Percentiles rank a stretch among this genome's conserved stretches.
Evolutionary conservation across 352 stramenopile genomes (phyloP).

Genomic region (Pythium volutum): DNA sequence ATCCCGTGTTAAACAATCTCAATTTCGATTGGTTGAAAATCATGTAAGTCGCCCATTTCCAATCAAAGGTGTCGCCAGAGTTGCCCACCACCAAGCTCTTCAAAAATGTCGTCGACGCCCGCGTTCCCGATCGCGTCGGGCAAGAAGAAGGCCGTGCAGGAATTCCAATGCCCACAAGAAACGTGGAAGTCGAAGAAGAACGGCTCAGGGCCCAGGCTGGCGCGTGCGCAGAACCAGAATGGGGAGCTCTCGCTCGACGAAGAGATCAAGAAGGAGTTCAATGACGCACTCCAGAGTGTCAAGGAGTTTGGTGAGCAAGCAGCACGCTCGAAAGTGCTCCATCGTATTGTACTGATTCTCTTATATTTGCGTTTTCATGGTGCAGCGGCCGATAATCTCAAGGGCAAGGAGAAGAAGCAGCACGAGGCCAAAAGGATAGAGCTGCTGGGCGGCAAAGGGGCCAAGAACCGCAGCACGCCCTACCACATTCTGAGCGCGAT

Average conservation of each 20-base stretch:
- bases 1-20: background rate
- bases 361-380: slow-evolving; percentile 2
- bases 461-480: slow-evolving; percentile 53
- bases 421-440: slow-evolving; percentile 74
- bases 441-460: slow-evolving; percentile 54
- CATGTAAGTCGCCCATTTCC: slow-evolving; percentile 1
- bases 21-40: background rate
- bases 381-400: slow-evolving; percentile 42
- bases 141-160: slow-evolving; percentile 75
- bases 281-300: slow-evolving; percentile 68
- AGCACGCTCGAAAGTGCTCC: background rate
- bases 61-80: background rate
- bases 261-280: slow-evolving; percentile 77
- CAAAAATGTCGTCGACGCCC: slow-evolving; percentile 36
- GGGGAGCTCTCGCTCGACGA: slow-evolving; percentile 50
- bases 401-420: slow-evolving; percentile 79
- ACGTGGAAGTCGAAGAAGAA: slow-evolving; percentile 58
- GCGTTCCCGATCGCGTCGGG: slow-evolving; percentile 71
- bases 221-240: slow-evolving; percentile 25
- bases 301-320: slow-evolving; percentile 56
- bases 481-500: slow-evolving; percentile 76
- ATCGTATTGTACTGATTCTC: background rate
- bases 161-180: slow-evolving; percentile 73
- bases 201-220: slow-evolving; percentile 24
- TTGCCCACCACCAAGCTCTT: background rate